A percentile compares a stretch with the other conserved stretches of the same genome.
Evolutionary conservation across 495 filamentous ascomycete species (phyloP).

Genomic region (Penicillium canescens): DNA sequence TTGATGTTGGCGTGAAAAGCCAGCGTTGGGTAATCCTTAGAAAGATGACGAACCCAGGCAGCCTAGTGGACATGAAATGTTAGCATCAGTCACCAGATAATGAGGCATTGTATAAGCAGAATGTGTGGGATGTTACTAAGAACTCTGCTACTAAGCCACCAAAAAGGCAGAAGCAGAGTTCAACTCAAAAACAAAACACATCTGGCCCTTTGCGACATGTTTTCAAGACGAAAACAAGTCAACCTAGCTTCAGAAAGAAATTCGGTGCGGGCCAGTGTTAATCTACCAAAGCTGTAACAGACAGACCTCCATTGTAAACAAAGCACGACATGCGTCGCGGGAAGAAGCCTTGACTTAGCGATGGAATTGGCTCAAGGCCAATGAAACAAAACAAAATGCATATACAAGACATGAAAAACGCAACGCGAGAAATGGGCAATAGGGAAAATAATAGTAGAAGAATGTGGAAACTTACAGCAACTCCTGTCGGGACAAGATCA

Average conservation of each 20-base stretch:
- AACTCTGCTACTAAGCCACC: constrained; percentile 66
- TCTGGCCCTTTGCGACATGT: constrained; percentile 55
- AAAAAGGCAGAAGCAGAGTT: constrained; percentile 57
- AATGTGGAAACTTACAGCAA: constrained; percentile 76
- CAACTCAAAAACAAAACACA: constrained; percentile 88
- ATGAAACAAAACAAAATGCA: constrained; percentile 12
- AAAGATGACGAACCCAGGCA: constrained; percentile 77
- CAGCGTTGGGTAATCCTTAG: constrained; percentile 86
- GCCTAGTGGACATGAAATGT: constrained; percentile 59
- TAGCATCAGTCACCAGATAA: constrained; percentile 35
- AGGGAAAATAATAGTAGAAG: constrained; percentile 10
- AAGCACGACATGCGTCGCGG: constrained; percentile 46
- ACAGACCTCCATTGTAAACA: constrained; percentile 66
- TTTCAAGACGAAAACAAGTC: constrained; percentile 81
- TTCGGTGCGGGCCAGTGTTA: constrained; percentile 69
- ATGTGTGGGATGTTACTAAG: constrained; percentile 99
- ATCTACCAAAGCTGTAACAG: constrained; percentile 99
- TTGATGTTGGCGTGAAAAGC: constrained; percentile 92
- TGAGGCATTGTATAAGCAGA: constrained; percentile 14
- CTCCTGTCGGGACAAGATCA: constrained; percentile 88
- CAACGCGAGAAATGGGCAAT: constrained; percentile 9
- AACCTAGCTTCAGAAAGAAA: constrained; percentile 62
- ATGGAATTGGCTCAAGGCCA: constrained; percentile 51
- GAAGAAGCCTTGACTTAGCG: constrained; percentile 95
- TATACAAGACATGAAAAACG: constrained; percentile 16